phyloP scores from a whole-genome alignment of 345 rosid species.

The Raphanus sativus region DNA sequence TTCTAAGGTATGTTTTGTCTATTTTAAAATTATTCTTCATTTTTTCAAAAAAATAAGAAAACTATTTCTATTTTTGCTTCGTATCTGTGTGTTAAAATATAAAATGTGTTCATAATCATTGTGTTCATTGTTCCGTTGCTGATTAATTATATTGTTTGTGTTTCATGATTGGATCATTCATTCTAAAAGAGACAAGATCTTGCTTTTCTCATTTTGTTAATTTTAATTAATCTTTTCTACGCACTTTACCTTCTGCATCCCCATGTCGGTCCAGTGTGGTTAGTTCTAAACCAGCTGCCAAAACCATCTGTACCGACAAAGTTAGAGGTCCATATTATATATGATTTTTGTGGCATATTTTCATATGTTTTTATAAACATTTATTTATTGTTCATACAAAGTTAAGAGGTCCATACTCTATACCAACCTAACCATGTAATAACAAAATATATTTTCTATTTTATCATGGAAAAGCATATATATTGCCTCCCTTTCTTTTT shows the following conservation, averaged over 20 bases:
- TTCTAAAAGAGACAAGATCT: constrained; percentile 29
- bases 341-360: neutral
- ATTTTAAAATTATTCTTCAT: constrained; percentile 12
- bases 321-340: neutral
- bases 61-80: neutral
- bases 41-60: neutral
- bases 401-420: constrained; percentile 14
- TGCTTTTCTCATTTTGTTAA: constrained; percentile 22
- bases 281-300: neutral
- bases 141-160: constrained; percentile 37
- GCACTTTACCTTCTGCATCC: neutral
- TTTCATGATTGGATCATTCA: constrained; percentile 39
- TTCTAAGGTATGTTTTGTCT: constrained; percentile 41
- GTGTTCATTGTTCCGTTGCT: constrained; percentile 39
- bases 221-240: neutral
- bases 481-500: neutral
- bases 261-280: neutral
- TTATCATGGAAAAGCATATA: neutral
- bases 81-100: constrained; percentile 17
- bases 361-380: neutral
- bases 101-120: constrained; percentile 24
- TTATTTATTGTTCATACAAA: constrained; percentile 2
- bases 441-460: neutral
- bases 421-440: constrained; percentile 18
- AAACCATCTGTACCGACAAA: neutral